These are phyloP conservation scores for Rubia balearica DNA, from an alignment of 305 asterid genomes.

Conservation along the genomic window DNA sequence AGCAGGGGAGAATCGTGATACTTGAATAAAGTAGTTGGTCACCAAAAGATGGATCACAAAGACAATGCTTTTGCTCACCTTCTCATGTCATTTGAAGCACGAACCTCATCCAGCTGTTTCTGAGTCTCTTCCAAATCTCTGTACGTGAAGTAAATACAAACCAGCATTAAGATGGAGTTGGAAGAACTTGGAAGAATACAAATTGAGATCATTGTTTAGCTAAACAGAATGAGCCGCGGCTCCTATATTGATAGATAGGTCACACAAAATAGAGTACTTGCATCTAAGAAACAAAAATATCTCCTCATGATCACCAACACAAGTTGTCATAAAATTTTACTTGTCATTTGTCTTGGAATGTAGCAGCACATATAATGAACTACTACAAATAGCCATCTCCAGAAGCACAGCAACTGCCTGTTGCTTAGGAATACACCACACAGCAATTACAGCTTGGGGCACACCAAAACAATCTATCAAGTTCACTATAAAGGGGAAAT, in stretches of 20 bases:
- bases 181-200: background rate
- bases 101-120: slow-evolving; percentile 22
- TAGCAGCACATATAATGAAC: background rate
- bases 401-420: background rate
- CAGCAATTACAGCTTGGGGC: background rate
- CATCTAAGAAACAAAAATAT: background rate
- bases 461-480: background rate
- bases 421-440: background rate
- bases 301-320: background rate
- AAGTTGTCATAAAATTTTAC: background rate
- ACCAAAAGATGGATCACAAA: background rate
- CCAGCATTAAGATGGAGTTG: background rate
- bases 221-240: background rate
- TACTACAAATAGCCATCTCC: background rate
- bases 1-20: too few relatives aligned
- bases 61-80: slow-evolving; percentile 6
- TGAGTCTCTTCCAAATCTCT: slow-evolving; percentile 23
- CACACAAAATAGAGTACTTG: background rate
- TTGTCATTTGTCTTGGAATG: background rate
- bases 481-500: background rate
- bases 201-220: background rate
- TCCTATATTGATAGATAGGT: background rate
- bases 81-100: slow-evolving; percentile 14
- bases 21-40: background rate
- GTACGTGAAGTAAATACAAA: background rate